Conservation (phyloP, 2,329 filamentous ascomycete species). For the Emericellopsis cladophorae region DNA sequence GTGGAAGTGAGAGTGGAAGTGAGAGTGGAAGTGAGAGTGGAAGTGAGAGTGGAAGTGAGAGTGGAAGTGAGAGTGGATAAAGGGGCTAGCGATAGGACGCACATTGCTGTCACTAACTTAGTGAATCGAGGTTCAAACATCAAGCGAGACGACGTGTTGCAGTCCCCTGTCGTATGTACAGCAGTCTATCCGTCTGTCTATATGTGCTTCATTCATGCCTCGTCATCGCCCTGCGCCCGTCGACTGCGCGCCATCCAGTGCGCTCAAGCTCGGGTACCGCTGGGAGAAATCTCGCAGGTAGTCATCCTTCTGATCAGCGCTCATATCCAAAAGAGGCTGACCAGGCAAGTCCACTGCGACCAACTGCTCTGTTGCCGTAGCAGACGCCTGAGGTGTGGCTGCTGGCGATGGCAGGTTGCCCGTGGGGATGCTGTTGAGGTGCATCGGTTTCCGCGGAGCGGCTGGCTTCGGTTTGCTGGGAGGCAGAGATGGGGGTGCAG, state of each 20-base stretch:
- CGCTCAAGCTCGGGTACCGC: constrained; percentile 71
- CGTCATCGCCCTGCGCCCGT: no score
- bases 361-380: constrained; percentile 19
- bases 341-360: constrained; percentile 32
- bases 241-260: constrained; percentile 43
- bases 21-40: no score
- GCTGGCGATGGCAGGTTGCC: constrained; percentile 29
- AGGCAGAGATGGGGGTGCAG: constrained; percentile 10
- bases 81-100: no score
- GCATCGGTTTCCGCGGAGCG: constrained; percentile 48
- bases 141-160: no score
- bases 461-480: constrained; percentile 26
- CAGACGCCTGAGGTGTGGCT: constrained; percentile 18
- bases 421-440: constrained; percentile 43
- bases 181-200: no score
- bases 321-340: constrained; percentile 41
- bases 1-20: no score
- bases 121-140: no score
- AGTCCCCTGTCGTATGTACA: no score
- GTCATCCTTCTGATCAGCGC: constrained; percentile 47
- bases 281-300: constrained; percentile 64
- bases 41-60: no score
- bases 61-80: no score
- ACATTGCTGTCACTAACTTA: no score
- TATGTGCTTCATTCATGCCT: no score